Base-by-base conservation (phyloP, 768 basidiomycete genomes). In the Pluteus cervinus region DNA sequence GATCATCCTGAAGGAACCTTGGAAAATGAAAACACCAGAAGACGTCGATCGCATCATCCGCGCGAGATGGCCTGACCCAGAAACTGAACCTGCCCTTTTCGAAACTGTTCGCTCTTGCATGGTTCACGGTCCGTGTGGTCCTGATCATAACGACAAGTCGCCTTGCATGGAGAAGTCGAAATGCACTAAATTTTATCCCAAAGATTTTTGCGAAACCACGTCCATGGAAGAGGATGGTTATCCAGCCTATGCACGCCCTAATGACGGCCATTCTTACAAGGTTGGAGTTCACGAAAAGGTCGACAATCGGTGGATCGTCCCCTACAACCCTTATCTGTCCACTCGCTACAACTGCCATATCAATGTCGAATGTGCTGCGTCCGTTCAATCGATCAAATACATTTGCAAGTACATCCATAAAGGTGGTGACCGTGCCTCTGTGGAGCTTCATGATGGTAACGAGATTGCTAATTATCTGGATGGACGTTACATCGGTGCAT, bases 361-460 rank as follows among this genome's bases (percentile, higher is more conserved):
- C 45, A 78, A 76, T 53, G 41, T 73, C 1, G 73, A 77, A 43
- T 60, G 61, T 36, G 55, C 50, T 33, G 52, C 49, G 0, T 62
- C 59, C 6, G 44, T 75, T 25, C 53, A 51, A 6, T 46, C 68
- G 3, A 36, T 68, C 48, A 71, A 72, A 37, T 76, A 76, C 36
- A 47, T 64, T 11, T 58, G 61, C 51, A 74, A 75, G 47, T 74
- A 74, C 46, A 52, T 73, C 14, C 58, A 71, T 52, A 77, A 76
- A 44, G 71, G 75, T 6, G 44, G 44, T 41, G 70, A 76, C 45
- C 46, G 53, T 7, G 55, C 58, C 1, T 63, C 66, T 1, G 10
- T 71, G 23, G 53, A 63, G 40, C 17, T 1, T 22, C 29, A 4
- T 22, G 22, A 7, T 63, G 62, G 60, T 33, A 54, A 71, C 51